These are phyloP conservation scores for Lyophyllum shimeji DNA, from an alignment of 768 basidiomycete species.

Conservation along the genomic window DNA sequence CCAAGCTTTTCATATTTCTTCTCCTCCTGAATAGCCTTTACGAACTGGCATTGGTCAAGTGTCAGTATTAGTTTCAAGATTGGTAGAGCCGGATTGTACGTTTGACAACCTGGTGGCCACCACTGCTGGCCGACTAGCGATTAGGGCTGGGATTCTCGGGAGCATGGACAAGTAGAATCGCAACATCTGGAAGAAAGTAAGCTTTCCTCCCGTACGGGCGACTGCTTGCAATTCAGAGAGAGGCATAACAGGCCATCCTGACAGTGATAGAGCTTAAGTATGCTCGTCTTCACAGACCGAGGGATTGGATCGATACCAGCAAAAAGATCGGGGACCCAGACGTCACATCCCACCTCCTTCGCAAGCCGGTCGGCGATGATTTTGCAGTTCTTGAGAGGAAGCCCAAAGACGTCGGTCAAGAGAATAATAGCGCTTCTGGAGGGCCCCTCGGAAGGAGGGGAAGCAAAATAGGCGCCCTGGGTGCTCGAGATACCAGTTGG, in stretches of 20 bases:
- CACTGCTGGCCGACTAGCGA: slow-evolving; percentile 31
- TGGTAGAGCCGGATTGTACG: slow-evolving; percentile 5
- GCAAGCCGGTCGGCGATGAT: slow-evolving; percentile 58
- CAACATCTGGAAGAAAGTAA: slow-evolving; percentile 28
- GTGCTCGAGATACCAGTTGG: slow-evolving; percentile 39
- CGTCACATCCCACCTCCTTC: slow-evolving; percentile 49
- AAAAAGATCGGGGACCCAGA: slow-evolving; percentile 67
- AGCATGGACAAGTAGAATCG: slow-evolving; percentile 26
- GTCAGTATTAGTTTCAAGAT: neutral
- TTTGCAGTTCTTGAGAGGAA: slow-evolving; percentile 52
- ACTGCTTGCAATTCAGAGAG: slow-evolving; percentile 3
- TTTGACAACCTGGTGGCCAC: slow-evolving; percentile 26
- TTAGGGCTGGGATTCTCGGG: slow-evolving; percentile 29
- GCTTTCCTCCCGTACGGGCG: slow-evolving; percentile 29
- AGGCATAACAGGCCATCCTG: slow-evolving; percentile 10
- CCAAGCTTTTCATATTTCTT: slow-evolving; percentile 42
- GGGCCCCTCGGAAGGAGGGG: slow-evolving; percentile 12
- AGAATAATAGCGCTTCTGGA: slow-evolving; percentile 41
- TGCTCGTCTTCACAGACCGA: slow-evolving; percentile 32
- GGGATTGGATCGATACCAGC: slow-evolving; percentile 56
- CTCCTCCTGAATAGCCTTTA: slow-evolving; percentile 31
- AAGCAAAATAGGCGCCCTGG: slow-evolving; percentile 43
- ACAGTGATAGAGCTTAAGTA: neutral
- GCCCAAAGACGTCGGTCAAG: slow-evolving; percentile 62
- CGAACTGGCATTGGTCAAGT: slow-evolving; percentile 27